phyloP scores from a whole-genome alignment of 805 yeast genomes.

The Spathaspora girioi region DNA sequence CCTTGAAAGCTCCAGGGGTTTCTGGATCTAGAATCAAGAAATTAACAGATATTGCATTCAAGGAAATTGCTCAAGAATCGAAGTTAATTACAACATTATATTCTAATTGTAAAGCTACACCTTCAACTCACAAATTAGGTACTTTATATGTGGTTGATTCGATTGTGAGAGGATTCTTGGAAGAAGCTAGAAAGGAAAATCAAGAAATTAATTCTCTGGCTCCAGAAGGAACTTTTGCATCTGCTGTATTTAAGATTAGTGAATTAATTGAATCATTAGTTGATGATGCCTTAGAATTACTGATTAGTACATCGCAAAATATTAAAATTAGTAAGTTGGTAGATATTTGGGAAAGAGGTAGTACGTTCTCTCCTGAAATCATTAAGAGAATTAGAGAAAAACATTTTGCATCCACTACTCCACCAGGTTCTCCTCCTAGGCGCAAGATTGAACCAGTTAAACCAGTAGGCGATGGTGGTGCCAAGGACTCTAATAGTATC shows the following conservation, averaged over 20 bases:
- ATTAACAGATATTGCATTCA: slow-evolving; percentile 72
- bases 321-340: slow-evolving; percentile 80
- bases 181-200: slow-evolving; percentile 59
- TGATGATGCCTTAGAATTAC: slow-evolving; percentile 57
- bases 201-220: slow-evolving; percentile 47
- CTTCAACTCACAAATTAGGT: slow-evolving; percentile 83
- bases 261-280: slow-evolving; percentile 61
- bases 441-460: slow-evolving; percentile 20
- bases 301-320: slow-evolving; percentile 48
- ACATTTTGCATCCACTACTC: slow-evolving; percentile 64
- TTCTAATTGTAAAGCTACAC: slow-evolving; percentile 67
- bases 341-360: slow-evolving; percentile 89
- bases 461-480: slow-evolving; percentile 11
- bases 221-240: slow-evolving; percentile 68
- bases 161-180: slow-evolving; percentile 79
- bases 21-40: slow-evolving; percentile 93
- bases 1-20: slow-evolving; percentile 82
- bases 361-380: slow-evolving; percentile 61
- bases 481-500: slow-evolving; percentile 54
- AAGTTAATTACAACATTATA: slow-evolving; percentile 55
- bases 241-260: slow-evolving; percentile 65
- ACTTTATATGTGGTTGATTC: slow-evolving; percentile 90
- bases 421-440: slow-evolving; percentile 59
- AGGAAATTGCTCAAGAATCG: slow-evolving; percentile 57
- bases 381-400: slow-evolving; percentile 55